Base-by-base conservation (phyloP, 2,329 filamentous ascomycete genomes). In the Daldinia sp. region DNA sequence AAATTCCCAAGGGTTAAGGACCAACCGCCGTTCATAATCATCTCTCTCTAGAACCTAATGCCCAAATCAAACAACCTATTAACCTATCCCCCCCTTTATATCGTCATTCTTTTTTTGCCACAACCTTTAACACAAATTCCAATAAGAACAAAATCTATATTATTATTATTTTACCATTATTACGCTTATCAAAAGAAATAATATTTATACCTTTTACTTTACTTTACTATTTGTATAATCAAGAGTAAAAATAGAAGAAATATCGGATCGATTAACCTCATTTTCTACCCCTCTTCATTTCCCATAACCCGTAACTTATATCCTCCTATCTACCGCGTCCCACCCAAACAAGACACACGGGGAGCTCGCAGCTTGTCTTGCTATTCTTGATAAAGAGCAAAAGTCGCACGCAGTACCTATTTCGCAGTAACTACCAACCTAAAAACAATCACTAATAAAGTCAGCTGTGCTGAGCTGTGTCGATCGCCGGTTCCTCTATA, bases 61-160 rank as follows among this genome's bases (percentile, higher is more conserved):
- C 34, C n/a, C n/a, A n/a, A n/a, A n/a, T n/a, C n/a, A n/a, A n/a
- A n/a, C n/a, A n/a, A n/a, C n/a, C n/a, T n/a, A n/a, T n/a, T n/a
- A 59, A 63, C 48, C 54, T 29, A 50, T 54, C 61, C 61, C 62
- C 53, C 58, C 47, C n/a, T n/a, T n/a, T n/a, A n/a, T 63, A 63
- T 67, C 62, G 62, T 67, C 65, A 65, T 57, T 65, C 65, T 56
- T 50, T 50, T 64, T 66, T 61, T n/a, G 65, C 65, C 65, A 67
- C 62, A 58, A 35, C 32, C 32, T 55, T n/a, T n/a, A n/a, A n/a
- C n/a, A 53, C 50, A 48, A n/a, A 29, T 37, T 49, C 6, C 4
- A 21, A 53, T 29, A 52, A 25, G 30, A 30, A 19, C 43, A 48
- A 11, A 4, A 43, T 25, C 21, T 45, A 45, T 45, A 27, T 8